Evolutionary conservation across 2,329 filamentous ascomycete genomes (phyloP), one percentile per base, ranked within the genome.

Genomic region (Talaromyces piceae): DNA sequence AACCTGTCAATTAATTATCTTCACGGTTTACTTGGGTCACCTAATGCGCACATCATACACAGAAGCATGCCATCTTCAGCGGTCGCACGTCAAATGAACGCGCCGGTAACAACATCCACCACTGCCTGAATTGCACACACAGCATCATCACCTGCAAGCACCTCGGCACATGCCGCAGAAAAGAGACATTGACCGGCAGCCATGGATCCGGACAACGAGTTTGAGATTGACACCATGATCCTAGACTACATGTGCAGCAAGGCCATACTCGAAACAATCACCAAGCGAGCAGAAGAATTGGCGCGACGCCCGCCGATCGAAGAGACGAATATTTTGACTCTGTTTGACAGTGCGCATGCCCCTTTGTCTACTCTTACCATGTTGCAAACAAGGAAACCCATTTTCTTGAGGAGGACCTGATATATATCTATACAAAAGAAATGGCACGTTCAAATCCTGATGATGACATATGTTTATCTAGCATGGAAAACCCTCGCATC

Each of bases 171-270:
- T n/a, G n/a, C n/a, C n/a, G 45, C 12, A 26, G 20, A 37, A 28
- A 27, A 25, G 4, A 45, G 9, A 3, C 41, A 51, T 6, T 9
- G 13, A 11, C 5, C 2, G 46, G 5, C 23, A 31, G n/a, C 11
- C 16, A 54, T 54, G 51, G 60, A 70, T 49, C 50, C 62, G 3
- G 62, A 65, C 20, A 62, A 59, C 4, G 70, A 72, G 37, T 59
- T 71, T 20, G 75, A 79, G 16, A 73, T 79, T 12, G 75, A 82
- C 56, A 59, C 73, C 30, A 73, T 79, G 61, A 79, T 81, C 41
- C 65, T 81, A n/a, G 79, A 82, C 59, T 81, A 79, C 56, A 61
- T 81, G 3, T 58, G 75, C 37, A 75, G 72, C 65, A 69, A 73
- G 43, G 69, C 75, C 6, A 74, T 71, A 39, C 61, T 70, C 18